Evolutionary conservation across 2,329 filamentous ascomycete species (phyloP), one percentile per base, ranked within the genome.

Genomic region (Colletotrichum chrysophilum): DNA sequence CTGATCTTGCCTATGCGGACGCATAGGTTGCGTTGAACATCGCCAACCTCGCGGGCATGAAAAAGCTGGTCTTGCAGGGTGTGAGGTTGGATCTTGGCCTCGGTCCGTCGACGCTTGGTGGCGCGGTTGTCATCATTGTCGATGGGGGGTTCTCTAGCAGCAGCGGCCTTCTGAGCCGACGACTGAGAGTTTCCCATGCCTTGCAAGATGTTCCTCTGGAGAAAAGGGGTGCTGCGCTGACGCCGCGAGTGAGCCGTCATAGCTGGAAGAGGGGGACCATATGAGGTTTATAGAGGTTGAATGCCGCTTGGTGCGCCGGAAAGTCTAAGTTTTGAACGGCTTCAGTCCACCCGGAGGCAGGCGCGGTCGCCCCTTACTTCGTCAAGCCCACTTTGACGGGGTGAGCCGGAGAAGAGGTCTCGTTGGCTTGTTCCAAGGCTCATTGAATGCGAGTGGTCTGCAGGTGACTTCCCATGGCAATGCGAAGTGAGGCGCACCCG

Each of bases 1-100:
- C 85, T 85, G 75, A 91, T 84, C 78, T 88, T 90, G 79, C 90
- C 84, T 34, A 91, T 83, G 76, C 91, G 88, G 75, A 92, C 86
- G 73, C 88, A 88, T 69, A 92, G 83, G 7, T 85, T 84, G 60
- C 86, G 86, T 48, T 85, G 81, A 77, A 84, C 75, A 77, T 84
- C 78, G 83, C 83, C 32, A 79, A 81, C 52, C 77, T 79, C 52
- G 75, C 77, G 24, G 80, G 82, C 36, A 80, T 83, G 74, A 79
- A 84, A 79, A 67, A 85, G 80, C 48, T 82, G 80, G 60, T 85
- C 84, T 56, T 80, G 79, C 32, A 83, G 77, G 8, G 80, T 79
- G 62, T 83, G 77, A 26, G 69, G 30, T 72, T 77, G 81, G 65
- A 75, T 81, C 65, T 85, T 85, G 14, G 83, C 85, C 61, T 83